phyloP scores from a whole-genome alignment of 192 early-diverging fungal species.

The Powellomyces hirtus region DNA sequence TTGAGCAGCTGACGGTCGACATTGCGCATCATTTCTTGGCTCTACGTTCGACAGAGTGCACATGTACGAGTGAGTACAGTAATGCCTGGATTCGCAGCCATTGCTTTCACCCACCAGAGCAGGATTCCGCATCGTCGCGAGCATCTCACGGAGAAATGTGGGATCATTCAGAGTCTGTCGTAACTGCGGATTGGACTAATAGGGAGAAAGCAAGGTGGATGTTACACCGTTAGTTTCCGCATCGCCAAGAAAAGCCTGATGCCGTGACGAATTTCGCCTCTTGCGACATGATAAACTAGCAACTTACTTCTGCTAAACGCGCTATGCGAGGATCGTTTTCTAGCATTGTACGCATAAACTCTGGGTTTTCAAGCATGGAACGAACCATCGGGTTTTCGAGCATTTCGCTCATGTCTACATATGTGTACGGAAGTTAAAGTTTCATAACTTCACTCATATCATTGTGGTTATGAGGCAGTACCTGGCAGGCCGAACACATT shows the following conservation, averaged over 20 bases:
- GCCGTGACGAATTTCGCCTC: too few species aligned
- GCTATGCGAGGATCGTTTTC: constrained; percentile 28
- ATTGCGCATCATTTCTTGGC: constrained; percentile 37
- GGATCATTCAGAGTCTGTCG: constrained; percentile 28
- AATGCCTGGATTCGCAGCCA: not conserved
- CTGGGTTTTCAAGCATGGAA: constrained; percentile 25
- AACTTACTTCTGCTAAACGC: constrained; percentile 13
- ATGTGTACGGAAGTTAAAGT: not conserved
- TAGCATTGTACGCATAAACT: constrained; percentile 24
- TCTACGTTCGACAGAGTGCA: not conserved
- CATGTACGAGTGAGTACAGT: not conserved
- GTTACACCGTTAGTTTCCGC: too few species aligned
- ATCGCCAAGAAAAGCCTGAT: too few species aligned
- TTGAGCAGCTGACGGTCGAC: constrained; percentile 20
- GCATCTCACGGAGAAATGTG: constrained; percentile 22
- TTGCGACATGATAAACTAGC: too few species aligned
- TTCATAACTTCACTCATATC: not conserved
- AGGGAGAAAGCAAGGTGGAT: too few species aligned
- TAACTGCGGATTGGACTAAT: constrained; percentile 22
- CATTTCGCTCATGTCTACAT: constrained; percentile 17
- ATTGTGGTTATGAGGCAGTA: not conserved
- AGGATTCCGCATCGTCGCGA: constrained; percentile 33
- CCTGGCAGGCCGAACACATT: constrained; percentile 23
- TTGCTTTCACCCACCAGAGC: constrained; percentile 13
- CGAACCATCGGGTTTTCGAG: constrained; percentile 23